Base-by-base conservation (phyloP, 768 basidiomycete species). In the Suillus clintonianus region DNA sequence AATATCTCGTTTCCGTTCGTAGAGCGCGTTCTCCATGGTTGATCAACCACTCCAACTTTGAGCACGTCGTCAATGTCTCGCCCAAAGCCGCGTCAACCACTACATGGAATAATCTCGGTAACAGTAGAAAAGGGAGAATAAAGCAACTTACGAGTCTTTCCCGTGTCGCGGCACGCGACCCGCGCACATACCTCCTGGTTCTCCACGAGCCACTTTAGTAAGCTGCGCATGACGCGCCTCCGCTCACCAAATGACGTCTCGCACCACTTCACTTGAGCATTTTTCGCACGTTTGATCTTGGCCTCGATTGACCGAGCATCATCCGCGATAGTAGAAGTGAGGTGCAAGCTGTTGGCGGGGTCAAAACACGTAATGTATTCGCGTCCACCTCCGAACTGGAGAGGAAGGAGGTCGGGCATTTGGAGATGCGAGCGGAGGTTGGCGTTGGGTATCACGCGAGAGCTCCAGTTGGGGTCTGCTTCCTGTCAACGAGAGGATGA, bases 41-140 rank as follows among this genome's bases (percentile, higher is more conserved):
- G 51, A 99, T 84, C 19, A 98, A 72, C 92, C 92, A 99, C 67
- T 97, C 92, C 78, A 98, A 81, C 75, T 99, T 99, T 13, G 93
- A 91, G 71, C 93, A 92, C 0, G 95, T 97, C n/a, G 92, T 92
- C 48, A 99, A 71, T 67, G 99, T 91, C 77, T 99, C 97, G 41
- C 97, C 97, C 45, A 99, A 82, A 2, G 92, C 90, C 37, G 96
- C 95, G 69, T 99, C 97, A 64, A 99, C 83, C 74, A 96, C 96
- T 97, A 66, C 30, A 59, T 30, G 11, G 11, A 34, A 41, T 24
- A 1, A 24, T 32, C 4, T 48, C 15, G 34, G 60, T 62, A 17
- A 69, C 62, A 54, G 34, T 30, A 19, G 27, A 39, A 39, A 11
- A 57, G 5, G 5, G 27, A 57, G 3, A 27, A 3, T 4, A 19